These are phyloP conservation scores for Uronychia setigera DNA, from an alignment of 73 alveolate genomes.

Conservation along the genomic window DNA sequence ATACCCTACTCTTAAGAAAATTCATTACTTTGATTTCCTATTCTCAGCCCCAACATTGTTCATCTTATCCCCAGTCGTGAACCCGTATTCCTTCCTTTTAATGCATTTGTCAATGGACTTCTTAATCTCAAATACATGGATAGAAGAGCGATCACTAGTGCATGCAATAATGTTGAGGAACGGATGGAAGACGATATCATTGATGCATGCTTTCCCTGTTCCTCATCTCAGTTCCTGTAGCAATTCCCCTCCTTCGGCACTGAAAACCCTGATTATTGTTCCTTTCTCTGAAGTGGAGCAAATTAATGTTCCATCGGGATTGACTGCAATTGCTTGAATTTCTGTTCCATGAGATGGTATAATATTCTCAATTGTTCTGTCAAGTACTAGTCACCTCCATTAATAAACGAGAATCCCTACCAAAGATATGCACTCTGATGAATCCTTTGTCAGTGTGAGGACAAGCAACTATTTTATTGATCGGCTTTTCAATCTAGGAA, in stretches of 20 bases:
- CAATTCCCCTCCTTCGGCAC: constrained; percentile 66
- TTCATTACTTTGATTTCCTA: constrained; percentile 34
- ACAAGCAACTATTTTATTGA: constrained; percentile 39
- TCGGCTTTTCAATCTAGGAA: constrained; percentile 38
- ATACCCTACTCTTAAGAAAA: constrained; percentile 12
- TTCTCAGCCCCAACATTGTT: constrained; percentile 47
- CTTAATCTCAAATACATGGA: constrained; percentile 52
- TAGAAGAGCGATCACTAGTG: constrained; percentile 35
- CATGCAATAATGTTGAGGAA: constrained; percentile 46
- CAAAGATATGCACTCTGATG: constrained; percentile 28
- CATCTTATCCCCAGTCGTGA: constrained; percentile 20
- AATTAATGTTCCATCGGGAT: constrained; percentile 71
- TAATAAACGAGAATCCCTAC: neutral
- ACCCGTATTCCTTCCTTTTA: constrained; percentile 41
- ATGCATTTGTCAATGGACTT: constrained; percentile 54
- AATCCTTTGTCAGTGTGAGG: constrained; percentile 50
- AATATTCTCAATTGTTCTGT: constrained; percentile 41
- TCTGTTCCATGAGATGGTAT: constrained; percentile 70
- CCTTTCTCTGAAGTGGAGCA: constrained; percentile 80
- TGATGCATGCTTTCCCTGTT: constrained; percentile 65
- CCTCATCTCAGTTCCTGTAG: constrained; percentile 84
- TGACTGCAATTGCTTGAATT: constrained; percentile 66
- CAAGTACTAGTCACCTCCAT: constrained; percentile 32
- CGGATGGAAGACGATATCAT: constrained; percentile 65
- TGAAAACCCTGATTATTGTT: constrained; percentile 72